Evolutionary conservation across 2,329 filamentous ascomycete species (phyloP).

Genomic region (Botrytis hyacinthi): DNA sequence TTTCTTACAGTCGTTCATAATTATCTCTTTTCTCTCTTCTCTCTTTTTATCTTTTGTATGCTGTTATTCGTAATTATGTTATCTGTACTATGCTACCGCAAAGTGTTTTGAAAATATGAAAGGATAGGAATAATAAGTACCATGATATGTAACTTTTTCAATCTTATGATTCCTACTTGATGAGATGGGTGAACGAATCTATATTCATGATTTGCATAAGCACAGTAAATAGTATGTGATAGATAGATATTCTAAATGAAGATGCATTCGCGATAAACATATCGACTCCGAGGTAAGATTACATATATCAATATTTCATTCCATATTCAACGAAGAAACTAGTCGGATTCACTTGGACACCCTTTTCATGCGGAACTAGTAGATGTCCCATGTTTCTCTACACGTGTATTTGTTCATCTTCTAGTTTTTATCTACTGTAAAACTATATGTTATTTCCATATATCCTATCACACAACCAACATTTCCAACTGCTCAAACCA

Average conservation of each 20-base stretch:
- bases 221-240: neutral
- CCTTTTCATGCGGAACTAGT: neutral
- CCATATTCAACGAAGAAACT: neutral
- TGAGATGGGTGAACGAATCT: neutral
- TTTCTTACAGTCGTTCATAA: neutral
- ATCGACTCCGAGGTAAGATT: neutral
- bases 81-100: neutral
- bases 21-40: neutral
- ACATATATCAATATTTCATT: neutral
- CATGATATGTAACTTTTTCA: neutral
- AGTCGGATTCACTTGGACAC: neutral
- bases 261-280: neutral
- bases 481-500: neutral
- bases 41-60: neutral
- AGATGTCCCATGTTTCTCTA: neutral
- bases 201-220: fast-evolving
- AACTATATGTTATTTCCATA: neutral
- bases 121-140: neutral
- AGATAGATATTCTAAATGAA: too few species aligned
- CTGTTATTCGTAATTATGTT: neutral
- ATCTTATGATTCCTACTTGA: neutral
- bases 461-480: fast-evolving
- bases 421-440: neutral
- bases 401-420: neutral
- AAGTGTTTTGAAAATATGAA: neutral